Evolutionary conservation across 441 rosid genomes (phyloP).

Genomic region (Sinapis alba): DNA sequence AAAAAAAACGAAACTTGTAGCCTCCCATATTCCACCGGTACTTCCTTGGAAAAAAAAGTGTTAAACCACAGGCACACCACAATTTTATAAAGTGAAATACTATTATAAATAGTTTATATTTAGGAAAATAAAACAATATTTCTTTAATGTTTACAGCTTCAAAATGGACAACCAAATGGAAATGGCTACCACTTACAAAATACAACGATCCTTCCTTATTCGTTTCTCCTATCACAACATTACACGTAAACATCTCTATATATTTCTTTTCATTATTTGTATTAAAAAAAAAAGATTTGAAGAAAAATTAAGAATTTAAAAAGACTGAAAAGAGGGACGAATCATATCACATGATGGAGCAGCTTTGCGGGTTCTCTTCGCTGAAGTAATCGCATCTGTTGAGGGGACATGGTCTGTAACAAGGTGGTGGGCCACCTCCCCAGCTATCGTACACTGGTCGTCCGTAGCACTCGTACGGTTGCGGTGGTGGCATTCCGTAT

Average conservation of each 20-base stretch:
- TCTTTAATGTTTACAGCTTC: conserved; percentile 29
- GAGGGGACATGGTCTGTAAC: conserved; percentile 25
- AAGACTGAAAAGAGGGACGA: background rate
- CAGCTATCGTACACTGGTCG: conserved; percentile 59
- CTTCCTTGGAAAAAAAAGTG: too few relatives aligned
- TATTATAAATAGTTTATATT: conserved; percentile 3
- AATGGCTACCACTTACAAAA: conserved; percentile 18
- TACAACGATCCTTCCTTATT: conserved; percentile 25
- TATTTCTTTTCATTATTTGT: conserved; percentile 16
- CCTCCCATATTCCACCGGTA: too few relatives aligned
- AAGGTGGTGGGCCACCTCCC: conserved; percentile 52
- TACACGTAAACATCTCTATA: conserved; percentile 35
- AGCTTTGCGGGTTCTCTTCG: conserved; percentile 57
- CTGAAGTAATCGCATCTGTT: conserved; percentile 45
- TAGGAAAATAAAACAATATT: conserved; percentile 15
- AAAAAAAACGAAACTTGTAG: too few relatives aligned
- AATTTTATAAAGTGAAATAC: conserved; percentile 1
- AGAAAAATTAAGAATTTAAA: background rate
- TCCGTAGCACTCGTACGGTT: conserved; percentile 44
- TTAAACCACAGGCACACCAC: background rate
- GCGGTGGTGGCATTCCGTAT: conserved; percentile 41
- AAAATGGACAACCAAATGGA: conserved; percentile 19
- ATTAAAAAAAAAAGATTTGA: conserved; percentile 7
- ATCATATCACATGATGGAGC: conserved; percentile 53
- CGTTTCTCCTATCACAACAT: conserved; percentile 24